Percentiles rank a stretch among this genome's conserved stretches.
Conservation (phyloP, 1,139 yeast genomes). For the Taphrina wiesneri region DNA sequence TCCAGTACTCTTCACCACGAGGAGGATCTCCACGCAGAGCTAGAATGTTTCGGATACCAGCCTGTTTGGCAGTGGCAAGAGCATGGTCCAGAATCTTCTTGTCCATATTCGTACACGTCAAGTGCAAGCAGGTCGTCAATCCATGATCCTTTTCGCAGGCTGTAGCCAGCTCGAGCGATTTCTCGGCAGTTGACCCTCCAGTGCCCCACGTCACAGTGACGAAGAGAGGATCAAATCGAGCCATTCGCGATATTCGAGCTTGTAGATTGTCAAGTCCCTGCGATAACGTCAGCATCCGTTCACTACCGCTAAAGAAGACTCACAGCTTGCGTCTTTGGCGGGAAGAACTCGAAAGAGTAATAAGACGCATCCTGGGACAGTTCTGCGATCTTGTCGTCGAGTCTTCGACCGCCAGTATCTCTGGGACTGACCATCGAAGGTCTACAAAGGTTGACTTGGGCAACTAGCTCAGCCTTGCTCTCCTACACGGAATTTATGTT, state of each 20-base stretch:
- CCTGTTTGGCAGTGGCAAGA: constrained; percentile 64
- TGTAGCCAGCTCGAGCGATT: constrained; percentile 78
- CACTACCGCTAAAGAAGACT: constrained; percentile 38
- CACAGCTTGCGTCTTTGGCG: constrained; percentile 84
- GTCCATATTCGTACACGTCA: constrained; percentile 94
- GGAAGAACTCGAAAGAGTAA: constrained; percentile 91
- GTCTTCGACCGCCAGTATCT: not conserved
- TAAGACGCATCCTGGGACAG: constrained; percentile 59
- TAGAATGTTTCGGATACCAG: constrained; percentile 80
- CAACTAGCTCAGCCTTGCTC: too few relatives aligned
- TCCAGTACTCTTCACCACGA: constrained; percentile 68
- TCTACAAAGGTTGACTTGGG: not conserved
- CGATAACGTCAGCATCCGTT: not conserved
- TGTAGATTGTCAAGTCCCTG: constrained; percentile 76
- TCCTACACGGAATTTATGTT: too few relatives aligned
- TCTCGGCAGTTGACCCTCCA: constrained; percentile 89
- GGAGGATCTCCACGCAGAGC: constrained; percentile 97
- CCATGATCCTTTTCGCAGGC: constrained; percentile 75
- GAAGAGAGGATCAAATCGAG: constrained; percentile 81
- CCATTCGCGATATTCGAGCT: constrained; percentile 86
- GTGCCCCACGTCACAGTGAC: constrained; percentile 99
- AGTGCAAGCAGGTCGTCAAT: constrained; percentile 84
- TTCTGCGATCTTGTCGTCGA: constrained; percentile 54
- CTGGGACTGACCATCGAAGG: not conserved
- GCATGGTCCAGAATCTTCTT: constrained; percentile 75